These are phyloP conservation scores for Mycena rosella DNA, from an alignment of 768 basidiomycete genomes.

Conservation along the genomic window DNA sequence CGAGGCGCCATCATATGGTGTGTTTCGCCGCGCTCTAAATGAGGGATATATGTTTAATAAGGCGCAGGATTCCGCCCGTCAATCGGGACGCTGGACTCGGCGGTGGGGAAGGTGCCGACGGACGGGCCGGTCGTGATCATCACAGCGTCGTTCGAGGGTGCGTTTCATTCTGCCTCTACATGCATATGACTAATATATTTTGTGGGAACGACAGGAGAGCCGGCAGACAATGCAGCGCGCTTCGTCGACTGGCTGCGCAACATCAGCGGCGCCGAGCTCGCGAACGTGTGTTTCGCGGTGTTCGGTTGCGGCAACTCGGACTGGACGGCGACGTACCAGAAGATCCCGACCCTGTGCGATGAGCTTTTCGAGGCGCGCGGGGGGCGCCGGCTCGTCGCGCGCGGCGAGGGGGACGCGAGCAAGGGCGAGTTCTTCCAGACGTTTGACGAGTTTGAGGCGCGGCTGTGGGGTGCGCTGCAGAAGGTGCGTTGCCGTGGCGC, in stretches of 20 bases:
- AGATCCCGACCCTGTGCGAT: constrained; percentile 58
- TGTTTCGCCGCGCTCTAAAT: neutral
- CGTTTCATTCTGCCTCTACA: neutral
- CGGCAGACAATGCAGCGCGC: constrained; percentile 61
- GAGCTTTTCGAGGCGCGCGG: constrained; percentile 49
- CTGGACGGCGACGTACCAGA: constrained; percentile 62
- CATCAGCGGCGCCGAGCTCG: constrained; percentile 43
- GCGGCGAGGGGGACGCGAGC: constrained; percentile 59
- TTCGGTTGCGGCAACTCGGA: constrained; percentile 66
- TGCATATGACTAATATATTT: neutral
- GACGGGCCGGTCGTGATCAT: constrained; percentile 60
- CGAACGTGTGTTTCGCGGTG: constrained; percentile 55
- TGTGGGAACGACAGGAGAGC: constrained; percentile 53
- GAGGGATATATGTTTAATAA: neutral
- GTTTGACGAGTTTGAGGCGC: constrained; percentile 58
- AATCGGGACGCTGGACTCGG: constrained; percentile 56
- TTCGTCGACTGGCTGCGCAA: constrained; percentile 58
- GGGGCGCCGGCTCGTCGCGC: constrained; percentile 49
- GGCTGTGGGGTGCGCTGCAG: constrained; percentile 52
- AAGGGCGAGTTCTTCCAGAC: constrained; percentile 55
- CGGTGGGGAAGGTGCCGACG: constrained; percentile 50
- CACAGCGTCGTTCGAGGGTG: constrained; percentile 62
- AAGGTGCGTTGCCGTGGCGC: constrained; percentile 41
- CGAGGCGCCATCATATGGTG: constrained; percentile 54
- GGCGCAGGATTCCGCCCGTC: constrained; percentile 52